These are phyloP conservation scores for Vanilla planifolia DNA, from an alignment of 106 monocot genomes.

Conservation along the genomic window DNA sequence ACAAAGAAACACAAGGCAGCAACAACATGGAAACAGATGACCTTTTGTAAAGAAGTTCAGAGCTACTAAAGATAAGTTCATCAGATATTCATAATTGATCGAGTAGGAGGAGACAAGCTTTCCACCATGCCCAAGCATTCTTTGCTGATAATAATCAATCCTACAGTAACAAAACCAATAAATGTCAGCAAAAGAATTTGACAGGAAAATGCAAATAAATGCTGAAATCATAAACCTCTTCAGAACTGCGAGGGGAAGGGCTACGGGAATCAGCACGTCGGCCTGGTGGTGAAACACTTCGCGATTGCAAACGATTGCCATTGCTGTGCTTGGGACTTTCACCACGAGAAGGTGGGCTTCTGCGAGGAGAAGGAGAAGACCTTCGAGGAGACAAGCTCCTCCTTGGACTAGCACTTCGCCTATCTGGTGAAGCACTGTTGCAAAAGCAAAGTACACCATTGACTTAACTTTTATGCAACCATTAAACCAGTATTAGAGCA, in stretches of 20 bases:
- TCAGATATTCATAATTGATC: not conserved
- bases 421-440: constrained; percentile 22
- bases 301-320: constrained; percentile 25
- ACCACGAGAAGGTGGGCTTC: constrained; percentile 13
- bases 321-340: constrained; percentile 30
- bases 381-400: constrained; percentile 29
- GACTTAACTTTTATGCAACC: no score
- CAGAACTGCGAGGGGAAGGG: constrained; percentile 23
- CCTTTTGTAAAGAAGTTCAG: constrained; percentile 13
- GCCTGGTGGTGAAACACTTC: constrained; percentile 36
- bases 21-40: constrained; percentile 4
- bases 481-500: not conserved
- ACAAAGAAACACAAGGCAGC: not conserved
- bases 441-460: constrained; percentile 9
- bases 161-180: not conserved
- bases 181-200: not conserved
- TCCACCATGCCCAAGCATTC: not conserved
- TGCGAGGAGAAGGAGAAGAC: constrained; percentile 5
- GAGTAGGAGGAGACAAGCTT: not conserved
- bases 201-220: not conserved
- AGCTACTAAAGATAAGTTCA: constrained; percentile 3
- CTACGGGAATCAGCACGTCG: constrained; percentile 27
- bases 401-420: constrained; percentile 22
- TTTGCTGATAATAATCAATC: not conserved
- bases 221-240: constrained; percentile 17